A percentile compares a stretch with the other conserved stretches of the same genome.
phyloP scores from a whole-genome alignment of 2,329 filamentous ascomycete species.

The Gnomoniopsis sp. region DNA sequence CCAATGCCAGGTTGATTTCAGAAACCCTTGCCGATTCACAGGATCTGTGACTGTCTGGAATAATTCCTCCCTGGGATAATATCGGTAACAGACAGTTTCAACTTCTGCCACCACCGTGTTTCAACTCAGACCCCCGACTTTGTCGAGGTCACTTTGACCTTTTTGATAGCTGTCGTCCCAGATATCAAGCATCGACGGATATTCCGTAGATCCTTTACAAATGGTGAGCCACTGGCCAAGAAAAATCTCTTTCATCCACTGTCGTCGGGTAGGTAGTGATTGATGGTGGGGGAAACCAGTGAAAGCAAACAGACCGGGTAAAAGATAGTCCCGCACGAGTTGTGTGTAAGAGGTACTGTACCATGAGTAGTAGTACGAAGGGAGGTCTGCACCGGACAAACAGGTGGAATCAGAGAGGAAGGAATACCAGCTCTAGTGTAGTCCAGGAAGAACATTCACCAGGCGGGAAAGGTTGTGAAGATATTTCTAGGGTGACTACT shows the following conservation, averaged over 20 bases:
- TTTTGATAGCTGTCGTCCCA: background rate
- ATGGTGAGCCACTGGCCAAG: too few species aligned
- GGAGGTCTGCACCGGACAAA: background rate
- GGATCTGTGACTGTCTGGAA: constrained; percentile 8
- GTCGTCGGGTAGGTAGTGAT: too few species aligned
- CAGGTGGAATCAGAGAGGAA: background rate
- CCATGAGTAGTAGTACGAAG: background rate
- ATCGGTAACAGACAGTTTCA: constrained; percentile 4
- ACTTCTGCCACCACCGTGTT: constrained; percentile 9
- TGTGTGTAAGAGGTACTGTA: too few species aligned
- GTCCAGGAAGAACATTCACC: background rate
- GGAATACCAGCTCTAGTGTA: background rate
- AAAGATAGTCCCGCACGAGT: background rate
- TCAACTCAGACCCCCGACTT: constrained; percentile 6
- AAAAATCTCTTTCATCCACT: too few species aligned
- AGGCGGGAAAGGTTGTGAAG: background rate
- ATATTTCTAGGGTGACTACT: background rate
- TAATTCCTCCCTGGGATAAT: background rate
- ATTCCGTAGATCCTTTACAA: background rate
- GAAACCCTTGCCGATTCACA: background rate
- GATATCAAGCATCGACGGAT: background rate
- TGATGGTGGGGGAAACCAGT: background rate
- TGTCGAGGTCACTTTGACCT: background rate
- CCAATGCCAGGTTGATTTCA: background rate
- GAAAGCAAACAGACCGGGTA: background rate